These are phyloP conservation scores for Cladophialophora bantiana DNA, from an alignment of 2,329 filamentous ascomycete genomes.

Conservation along the genomic window DNA sequence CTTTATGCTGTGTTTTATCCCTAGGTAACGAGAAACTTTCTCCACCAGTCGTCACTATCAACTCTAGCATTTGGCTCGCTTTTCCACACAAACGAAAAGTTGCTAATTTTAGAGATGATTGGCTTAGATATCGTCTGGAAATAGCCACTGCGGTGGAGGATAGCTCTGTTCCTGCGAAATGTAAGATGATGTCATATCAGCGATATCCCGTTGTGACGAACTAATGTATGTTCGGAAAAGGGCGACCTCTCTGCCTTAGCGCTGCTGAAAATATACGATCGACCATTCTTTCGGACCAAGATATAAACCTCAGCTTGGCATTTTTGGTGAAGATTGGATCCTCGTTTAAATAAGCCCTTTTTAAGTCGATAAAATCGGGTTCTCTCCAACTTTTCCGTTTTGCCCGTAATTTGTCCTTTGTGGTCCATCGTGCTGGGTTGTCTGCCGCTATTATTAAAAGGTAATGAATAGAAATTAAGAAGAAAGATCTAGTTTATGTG, in stretches of 20 bases:
- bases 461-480: not conserved
- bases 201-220: not conserved
- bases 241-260: not conserved
- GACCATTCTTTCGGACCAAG: not conserved
- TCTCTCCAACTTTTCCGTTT: not conserved
- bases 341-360: not conserved
- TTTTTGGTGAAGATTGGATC: not conserved
- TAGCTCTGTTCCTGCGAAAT: not conserved
- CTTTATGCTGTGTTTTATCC: not conserved
- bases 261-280: not conserved
- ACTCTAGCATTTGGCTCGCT: not conserved
- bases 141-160: not conserved
- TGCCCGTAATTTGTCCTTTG: not conserved
- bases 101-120: not conserved
- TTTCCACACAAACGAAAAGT: not conserved
- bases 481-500: too few species aligned
- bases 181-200: not conserved
- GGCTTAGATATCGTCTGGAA: not conserved
- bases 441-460: not conserved
- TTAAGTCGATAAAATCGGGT: not conserved
- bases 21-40: not conserved
- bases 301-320: not conserved
- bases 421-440: not conserved
- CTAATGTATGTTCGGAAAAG: not conserved
- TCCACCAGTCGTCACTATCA: not conserved